These are phyloP conservation scores for Naumovozyma castellii DNA, from an alignment of 805 yeast species.

Conservation along the genomic window DNA sequence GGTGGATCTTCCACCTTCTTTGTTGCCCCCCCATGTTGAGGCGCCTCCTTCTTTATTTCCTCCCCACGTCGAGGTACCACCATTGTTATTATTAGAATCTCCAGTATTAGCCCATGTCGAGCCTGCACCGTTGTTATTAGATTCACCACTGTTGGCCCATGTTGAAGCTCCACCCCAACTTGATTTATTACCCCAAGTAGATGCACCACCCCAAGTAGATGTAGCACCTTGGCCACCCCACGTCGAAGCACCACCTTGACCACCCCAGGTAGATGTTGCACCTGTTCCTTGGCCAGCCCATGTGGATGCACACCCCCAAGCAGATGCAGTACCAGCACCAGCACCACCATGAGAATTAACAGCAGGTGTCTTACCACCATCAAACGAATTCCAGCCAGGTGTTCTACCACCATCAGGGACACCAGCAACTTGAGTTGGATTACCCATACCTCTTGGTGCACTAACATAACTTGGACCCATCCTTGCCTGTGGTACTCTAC, in stretches of 20 bases:
- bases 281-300: slow-evolving; percentile 30
- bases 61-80: slow-evolving; percentile 37
- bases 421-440: slow-evolving; percentile 27
- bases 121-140: slow-evolving; percentile 34
- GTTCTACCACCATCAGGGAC: slow-evolving; percentile 37
- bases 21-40: slow-evolving; percentile 35
- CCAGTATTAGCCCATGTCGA: slow-evolving; percentile 36
- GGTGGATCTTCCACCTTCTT: slow-evolving; percentile 29
- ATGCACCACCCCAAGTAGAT: slow-evolving; percentile 33
- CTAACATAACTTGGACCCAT: slow-evolving; percentile 30
- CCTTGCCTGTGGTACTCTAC: slow-evolving; percentile 31
- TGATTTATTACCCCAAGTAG: slow-evolving; percentile 30
- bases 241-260: slow-evolving; percentile 41
- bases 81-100: slow-evolving; percentile 31
- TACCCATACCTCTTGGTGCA: slow-evolving; percentile 28
- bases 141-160: slow-evolving; percentile 32
- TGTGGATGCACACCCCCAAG: slow-evolving; percentile 37
- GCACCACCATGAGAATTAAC: slow-evolving; percentile 28
- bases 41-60: slow-evolving; percentile 32
- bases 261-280: slow-evolving; percentile 30
- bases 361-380: slow-evolving; percentile 40
- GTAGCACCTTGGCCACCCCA: slow-evolving; percentile 33
- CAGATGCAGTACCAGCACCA: slow-evolving; percentile 30
- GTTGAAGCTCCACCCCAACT: slow-evolving; percentile 44
- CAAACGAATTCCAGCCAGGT: slow-evolving; percentile 47